Evolutionary conservation across 306 rosid species (phyloP), one percentile per base, ranked within the genome.

Genomic region (Lathyrus aphaca): DNA sequence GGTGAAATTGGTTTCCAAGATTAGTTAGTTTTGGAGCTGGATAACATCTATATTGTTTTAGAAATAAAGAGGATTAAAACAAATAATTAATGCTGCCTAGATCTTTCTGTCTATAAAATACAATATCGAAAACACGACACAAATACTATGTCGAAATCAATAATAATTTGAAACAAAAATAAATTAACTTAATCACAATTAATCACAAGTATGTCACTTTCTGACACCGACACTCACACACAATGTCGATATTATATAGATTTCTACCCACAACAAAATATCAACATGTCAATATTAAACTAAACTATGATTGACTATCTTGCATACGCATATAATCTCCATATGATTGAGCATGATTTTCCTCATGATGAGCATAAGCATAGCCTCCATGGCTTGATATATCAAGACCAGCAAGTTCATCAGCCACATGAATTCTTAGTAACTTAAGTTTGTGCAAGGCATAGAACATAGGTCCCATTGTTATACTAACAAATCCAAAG

Each of bases 311-410:
- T 29, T 38, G 60, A 17, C 56, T 60, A 1, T 59, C 58, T 10
- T 63, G 82, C 19, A 77, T 2, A 3, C 77, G 76, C 30, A 77
- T 8, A 45, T 80, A 83, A 46, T 80, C 82, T 55, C 64, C 39
- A 55, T 82, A 80, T 21, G 79, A 71, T 37, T 30, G 77, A 17
- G 73, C 79, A 8, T 50, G 16, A 37, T 62, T 12, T 4, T 82
- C 83, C 17, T 85, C 89, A 5, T 77, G 56, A 56, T 57, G 72
- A 73, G 79, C 32, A 38, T 88, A 88, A 46, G 92, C 97, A 79
- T 73, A 66, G 4, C 95, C 91, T 71, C 95, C 95, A 67, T 91
- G 92, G 45, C 79, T 80, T 23, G 89, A 91, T 50, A 91, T 78
- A 57, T 88, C 97, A 66, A 86, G 89, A 4, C 91, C 92, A 19